Conservation (phyloP, 441 rosid species). For the Croton setiger region DNA sequence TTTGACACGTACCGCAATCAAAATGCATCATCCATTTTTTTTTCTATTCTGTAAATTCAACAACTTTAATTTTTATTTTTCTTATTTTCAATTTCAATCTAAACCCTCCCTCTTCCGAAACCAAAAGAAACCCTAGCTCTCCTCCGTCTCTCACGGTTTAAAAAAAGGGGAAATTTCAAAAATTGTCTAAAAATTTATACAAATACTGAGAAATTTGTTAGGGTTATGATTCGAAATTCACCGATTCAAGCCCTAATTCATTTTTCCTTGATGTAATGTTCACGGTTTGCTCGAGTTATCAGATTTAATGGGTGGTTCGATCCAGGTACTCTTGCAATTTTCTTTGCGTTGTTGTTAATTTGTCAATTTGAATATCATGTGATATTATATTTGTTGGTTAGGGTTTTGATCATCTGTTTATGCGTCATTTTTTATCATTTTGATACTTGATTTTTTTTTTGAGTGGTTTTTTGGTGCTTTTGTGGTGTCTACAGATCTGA, state of each 20-base stretch:
- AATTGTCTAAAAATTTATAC: constrained; percentile 31
- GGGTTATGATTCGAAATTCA: constrained; percentile 47
- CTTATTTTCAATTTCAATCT: constrained; percentile 31
- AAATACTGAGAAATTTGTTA: constrained; percentile 30
- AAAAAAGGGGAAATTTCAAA: constrained; percentile 29
- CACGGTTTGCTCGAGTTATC: constrained; percentile 30
- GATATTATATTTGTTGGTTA: constrained; percentile 6
- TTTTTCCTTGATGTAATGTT: constrained; percentile 39
- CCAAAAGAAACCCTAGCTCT: constrained; percentile 77
- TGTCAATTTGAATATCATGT: constrained; percentile 10
- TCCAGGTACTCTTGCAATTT: constrained; percentile 43
- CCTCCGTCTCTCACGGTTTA: constrained; percentile 42
- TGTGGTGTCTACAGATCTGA: constrained; percentile 63
- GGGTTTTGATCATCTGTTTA: constrained; percentile 27
- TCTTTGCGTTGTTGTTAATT: constrained; percentile 16
- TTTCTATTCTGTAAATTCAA: constrained; percentile 19
- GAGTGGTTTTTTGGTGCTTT: constrained; percentile 31
- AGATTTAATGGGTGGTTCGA: constrained; percentile 30
- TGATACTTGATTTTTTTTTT: constrained; percentile 12
- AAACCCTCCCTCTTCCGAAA: constrained; percentile 48
- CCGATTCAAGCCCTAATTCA: constrained; percentile 35
- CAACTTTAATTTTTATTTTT: constrained; percentile 22
- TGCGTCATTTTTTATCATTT: constrained; percentile 16
- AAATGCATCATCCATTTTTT: constrained; percentile 10
- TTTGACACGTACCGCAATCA: constrained; percentile 23